Conservation (phyloP, 1,139 yeast species). For the Blastobotrys persicus region DNA sequence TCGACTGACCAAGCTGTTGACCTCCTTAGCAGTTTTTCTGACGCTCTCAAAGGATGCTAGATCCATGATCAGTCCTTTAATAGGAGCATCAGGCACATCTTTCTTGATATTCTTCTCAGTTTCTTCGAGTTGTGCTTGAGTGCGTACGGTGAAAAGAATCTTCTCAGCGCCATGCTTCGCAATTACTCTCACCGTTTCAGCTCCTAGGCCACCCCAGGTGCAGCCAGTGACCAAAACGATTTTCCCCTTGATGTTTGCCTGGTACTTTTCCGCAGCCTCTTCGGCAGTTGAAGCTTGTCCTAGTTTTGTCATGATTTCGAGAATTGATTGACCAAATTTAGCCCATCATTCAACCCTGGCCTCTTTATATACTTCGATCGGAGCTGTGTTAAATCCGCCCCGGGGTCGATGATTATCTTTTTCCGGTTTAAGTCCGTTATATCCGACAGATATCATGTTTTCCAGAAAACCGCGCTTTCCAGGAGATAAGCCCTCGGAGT, state of each 20-base stretch:
- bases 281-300: slow-evolving; percentile 11
- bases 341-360: too few relatives aligned
- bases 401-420: too few relatives aligned
- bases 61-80: not conserved
- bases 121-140: slow-evolving; percentile 27
- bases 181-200: slow-evolving; percentile 43
- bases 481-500: too few relatives aligned
- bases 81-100: not conserved
- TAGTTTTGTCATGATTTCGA: not conserved
- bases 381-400: too few relatives aligned
- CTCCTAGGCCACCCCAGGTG: slow-evolving; percentile 44
- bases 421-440: too few relatives aligned
- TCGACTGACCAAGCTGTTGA: slow-evolving; percentile 19
- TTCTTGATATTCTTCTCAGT: slow-evolving; percentile 13
- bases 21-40: not conserved
- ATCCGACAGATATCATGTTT: too few relatives aligned
- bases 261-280: slow-evolving; percentile 14
- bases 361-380: too few relatives aligned
- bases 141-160: slow-evolving; percentile 36
- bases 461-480: too few relatives aligned
- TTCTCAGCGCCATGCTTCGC: slow-evolving; percentile 44
- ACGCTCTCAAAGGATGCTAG: not conserved
- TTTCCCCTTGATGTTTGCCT: slow-evolving; percentile 35
- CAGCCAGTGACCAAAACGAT: slow-evolving; percentile 43
- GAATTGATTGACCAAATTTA: too few relatives aligned